Percentiles rank a stretch among this genome's conserved stretches.
These are phyloP conservation scores for Fusarium scirpi DNA, from an alignment of 2,329 filamentous ascomycete species.

Conservation along the genomic window DNA sequence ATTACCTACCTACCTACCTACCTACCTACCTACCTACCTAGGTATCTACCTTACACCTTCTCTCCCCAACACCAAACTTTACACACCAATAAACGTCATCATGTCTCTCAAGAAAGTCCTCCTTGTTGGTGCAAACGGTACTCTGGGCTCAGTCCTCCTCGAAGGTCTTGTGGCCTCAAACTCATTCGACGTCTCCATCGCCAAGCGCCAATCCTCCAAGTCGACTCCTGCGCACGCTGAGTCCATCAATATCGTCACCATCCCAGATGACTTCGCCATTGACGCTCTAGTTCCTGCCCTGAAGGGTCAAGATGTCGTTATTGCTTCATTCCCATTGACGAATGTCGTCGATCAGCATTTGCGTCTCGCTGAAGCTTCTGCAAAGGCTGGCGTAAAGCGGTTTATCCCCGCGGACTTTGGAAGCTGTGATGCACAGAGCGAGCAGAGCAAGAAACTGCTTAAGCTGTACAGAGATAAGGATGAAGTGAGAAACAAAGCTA, in stretches of 20 bases:
- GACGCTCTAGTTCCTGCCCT: slow-evolving; percentile 61
- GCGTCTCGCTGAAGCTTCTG: slow-evolving; percentile 68
- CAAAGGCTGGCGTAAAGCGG: slow-evolving; percentile 69
- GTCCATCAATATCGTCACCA: slow-evolving; percentile 38
- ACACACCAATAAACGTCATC: not conserved
- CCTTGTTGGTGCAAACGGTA: slow-evolving; percentile 54
- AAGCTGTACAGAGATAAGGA: slow-evolving; percentile 53
- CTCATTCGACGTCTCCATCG: slow-evolving; percentile 64
- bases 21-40: no score
- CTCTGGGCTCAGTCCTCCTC: slow-evolving; percentile 55
- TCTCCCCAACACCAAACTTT: not conserved
- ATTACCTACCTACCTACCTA: not conserved
- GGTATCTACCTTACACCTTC: not conserved
- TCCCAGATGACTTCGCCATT: slow-evolving; percentile 49
- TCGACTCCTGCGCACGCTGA: slow-evolving; percentile 46
- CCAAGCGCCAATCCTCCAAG: slow-evolving; percentile 60
- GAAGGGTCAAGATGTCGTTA: slow-evolving; percentile 67
- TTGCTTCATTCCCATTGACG: slow-evolving; percentile 55
- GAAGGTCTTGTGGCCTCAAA: slow-evolving; percentile 53
- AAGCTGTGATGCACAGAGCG: slow-evolving; percentile 52
- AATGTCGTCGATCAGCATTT: slow-evolving; percentile 60
- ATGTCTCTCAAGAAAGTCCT: slow-evolving; percentile 51
- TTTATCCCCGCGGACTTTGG: slow-evolving; percentile 73
- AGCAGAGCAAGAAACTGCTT: slow-evolving; percentile 51
- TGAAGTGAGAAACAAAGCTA: slow-evolving; percentile 48